Evolutionary conservation across 768 basidiomycete genomes (phyloP), one percentile per base, ranked within the genome.

Genomic region (Tricholoma furcatifolium): DNA sequence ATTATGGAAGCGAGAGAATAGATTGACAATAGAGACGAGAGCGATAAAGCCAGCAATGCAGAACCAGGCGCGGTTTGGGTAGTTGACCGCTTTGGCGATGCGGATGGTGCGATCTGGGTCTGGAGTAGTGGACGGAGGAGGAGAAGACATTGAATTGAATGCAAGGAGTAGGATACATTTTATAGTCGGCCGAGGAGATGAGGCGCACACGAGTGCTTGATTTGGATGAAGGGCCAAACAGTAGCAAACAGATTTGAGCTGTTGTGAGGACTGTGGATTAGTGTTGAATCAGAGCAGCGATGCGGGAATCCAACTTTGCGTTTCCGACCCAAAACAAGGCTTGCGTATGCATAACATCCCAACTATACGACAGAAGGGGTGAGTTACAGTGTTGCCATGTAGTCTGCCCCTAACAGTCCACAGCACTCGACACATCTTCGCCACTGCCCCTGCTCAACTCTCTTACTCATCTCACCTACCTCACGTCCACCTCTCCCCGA

Each of bases 291-390:
- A 7, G 27, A 15, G 40, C 40, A 9, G 40, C 41, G 53, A 97
- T 97, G 95, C 84, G 95, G 59, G 94, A 97, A 69, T 88, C 90
- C 62, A 97, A 95, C 79, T 95, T 93, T 73, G 87, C 87, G 17
- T 96, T 95, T 75, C 92, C 94, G 15, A 84, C 85, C 42, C 93
- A 95, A 78, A 95, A 95, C 74, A 85, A 93, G 74, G 95, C 95
- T 6, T 92, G 88, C 63, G 91, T 98, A 43, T 93, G 91, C 61
- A 97, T 98, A 54, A 91, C 93, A 5, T 89, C 93, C 2, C 89
- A 95, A 72, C 80, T 98, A 6, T 98, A 98, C 63, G 95, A 98
- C 73, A 77, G 96, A 62, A 74, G 96, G 79, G 95, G 95, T 94
- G 55, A 34, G 39, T 54, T n/a, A 11, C 24, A 6, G 6, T 4